A percentile compares a stretch with the other conserved stretches of the same genome.
Evolutionary conservation across 345 rosid species (phyloP).

Genomic region (Gossypium arboreum): DNA sequence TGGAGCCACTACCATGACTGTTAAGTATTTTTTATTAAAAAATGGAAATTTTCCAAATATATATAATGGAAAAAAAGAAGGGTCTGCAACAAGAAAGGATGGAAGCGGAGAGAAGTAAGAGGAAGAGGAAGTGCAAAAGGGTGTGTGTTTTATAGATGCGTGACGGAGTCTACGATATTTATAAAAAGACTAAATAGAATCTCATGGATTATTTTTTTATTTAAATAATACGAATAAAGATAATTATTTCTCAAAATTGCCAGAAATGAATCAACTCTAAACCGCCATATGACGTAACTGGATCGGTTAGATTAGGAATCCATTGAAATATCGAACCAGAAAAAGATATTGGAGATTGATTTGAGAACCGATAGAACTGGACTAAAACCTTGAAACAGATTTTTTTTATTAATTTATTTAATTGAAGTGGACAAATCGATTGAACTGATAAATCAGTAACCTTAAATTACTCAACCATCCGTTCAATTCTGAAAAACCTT

Average conservation of each 20-base stretch:
- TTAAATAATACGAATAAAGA: no score
- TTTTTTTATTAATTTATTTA: no score
- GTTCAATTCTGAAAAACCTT: no score
- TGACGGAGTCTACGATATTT: not conserved
- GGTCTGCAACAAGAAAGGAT: not conserved
- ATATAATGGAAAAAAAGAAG: not conserved
- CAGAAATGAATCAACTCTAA: no score
- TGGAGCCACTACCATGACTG: constrained; percentile 35
- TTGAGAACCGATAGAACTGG: no score
- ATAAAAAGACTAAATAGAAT: not conserved
- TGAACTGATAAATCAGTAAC: no score
- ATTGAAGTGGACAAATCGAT: no score
- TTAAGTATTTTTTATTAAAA: not conserved
- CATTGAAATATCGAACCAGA: accelerated
- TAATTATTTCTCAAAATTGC: no score
- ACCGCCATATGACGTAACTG: accelerated
- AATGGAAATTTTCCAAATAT: not conserved
- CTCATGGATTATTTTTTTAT: not conserved
- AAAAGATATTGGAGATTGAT: no score
- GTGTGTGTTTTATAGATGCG: not conserved
- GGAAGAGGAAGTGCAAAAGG: not conserved
- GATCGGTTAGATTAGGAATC: accelerated
- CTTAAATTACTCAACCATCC: no score
- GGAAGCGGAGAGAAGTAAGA: not conserved
- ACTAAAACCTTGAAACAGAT: no score